Base-by-base conservation (phyloP, 2,329 filamentous ascomycete species). In the Malbranchea zuffiana region DNA sequence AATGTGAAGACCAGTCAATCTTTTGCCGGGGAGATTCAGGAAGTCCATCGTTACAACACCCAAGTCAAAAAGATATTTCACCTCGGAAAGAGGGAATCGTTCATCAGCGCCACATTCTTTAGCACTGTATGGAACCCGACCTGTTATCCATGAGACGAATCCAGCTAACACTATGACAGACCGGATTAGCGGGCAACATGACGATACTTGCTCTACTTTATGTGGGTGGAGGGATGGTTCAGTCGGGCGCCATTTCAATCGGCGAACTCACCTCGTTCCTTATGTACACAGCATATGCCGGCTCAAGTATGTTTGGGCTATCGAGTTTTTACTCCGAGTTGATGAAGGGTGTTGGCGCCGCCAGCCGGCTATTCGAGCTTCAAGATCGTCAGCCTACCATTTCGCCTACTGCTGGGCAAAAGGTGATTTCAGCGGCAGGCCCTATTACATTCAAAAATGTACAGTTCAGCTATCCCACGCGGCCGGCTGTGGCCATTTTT, bases 301-400 rank as follows among this genome's bases (percentile, higher is more conserved):
- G 77, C 12, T 90, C 83, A 32, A 93, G 84, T 60, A 74, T 98
- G 45, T 94, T 96, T 49, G 90, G 90, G 3, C 68, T 98, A 1
- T 94, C 86, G 3, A 85, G 83, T 39, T 98, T 98, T 63, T 98
- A 95, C 61, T 94, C 87, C 0, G 90, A 98, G 57, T 71, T 98
- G 44, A 98, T 98, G 90, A 98, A 98, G 61, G 92, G 92, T 27
- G 88, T 94, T 3, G 90, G 92, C 51, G 90, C 90, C 27, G 90
- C 90, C n/a, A 93, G 82, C 52, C 81, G 90, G 42, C 69, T 98
- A 1, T 98, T 98, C 53, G 90, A 98, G 55, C 72, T 98, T 4
- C 87, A 96, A 56, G 90, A 98, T 57, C 79, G 90, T 44, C 69
- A 83, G 41, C 82, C 87, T 0, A 80, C 78, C 2, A 92, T 96